Evolutionary conservation across 495 filamentous ascomycete species (phyloP), one percentile per base, ranked within the genome.

Genomic region (Penicillium taxi): DNA sequence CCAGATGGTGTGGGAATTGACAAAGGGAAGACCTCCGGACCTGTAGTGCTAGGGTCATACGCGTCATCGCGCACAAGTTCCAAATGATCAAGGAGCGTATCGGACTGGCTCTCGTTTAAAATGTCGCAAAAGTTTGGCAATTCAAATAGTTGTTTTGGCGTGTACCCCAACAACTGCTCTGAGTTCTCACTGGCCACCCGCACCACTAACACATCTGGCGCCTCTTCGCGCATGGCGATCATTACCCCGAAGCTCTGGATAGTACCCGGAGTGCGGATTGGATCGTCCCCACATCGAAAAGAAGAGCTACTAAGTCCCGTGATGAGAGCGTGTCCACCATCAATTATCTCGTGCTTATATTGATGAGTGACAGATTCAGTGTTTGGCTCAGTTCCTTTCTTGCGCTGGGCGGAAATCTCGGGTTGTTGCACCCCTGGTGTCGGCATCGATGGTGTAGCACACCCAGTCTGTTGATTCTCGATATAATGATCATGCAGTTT

Each of bases 181-280:
- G 32, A 39, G 11, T 39, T 39, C 23, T 39, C 36, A 19, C 36
- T 39, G 1, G 17, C 36, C 17, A 31, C 36, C 8, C 36, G 36
- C 0, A 39, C 36, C 4, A 32, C 36, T 23, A 39, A 12, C 26
- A 31, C 17, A 31, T 31, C 12, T 9, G 36, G 36, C 3, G 36
- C 21, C 9, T 39, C 36, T 20, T 39, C 36, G 23, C 36, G 2
- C 9, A 39, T 9, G n/a, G 36, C 36, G 9, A 39, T 15, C 36
- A 39, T 39, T 1, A 24, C 36, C 17, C 36, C 36, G 11, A 39
- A 39, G 27, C 36, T 39, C 24, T 39, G 36, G 16, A 39, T 24
- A 24, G 36, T 27, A 14, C 36, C 36, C 12, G 36, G 36, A 1
- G 26, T 39, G 1, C 26, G 36, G 12, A 39, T 39, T n/a, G 36